Conservation (phyloP, 805 yeast species). For the Pichia sporocuriosa region DNA sequence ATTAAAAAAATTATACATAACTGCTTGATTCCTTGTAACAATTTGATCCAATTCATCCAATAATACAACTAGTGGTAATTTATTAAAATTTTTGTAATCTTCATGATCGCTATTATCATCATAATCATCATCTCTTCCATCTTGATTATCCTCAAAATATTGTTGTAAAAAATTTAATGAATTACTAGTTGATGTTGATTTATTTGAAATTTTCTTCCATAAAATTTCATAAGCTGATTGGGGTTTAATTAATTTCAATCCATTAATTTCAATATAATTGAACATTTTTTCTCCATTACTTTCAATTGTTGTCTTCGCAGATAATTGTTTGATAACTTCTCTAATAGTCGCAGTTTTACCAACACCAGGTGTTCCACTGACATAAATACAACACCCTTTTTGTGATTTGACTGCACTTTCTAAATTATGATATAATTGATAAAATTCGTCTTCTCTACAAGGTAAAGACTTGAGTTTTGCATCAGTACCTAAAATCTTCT, state of each 20-base stretch:
- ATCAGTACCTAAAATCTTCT: slow-evolving; percentile 32
- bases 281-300: slow-evolving; percentile 34
- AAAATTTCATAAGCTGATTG: slow-evolving; percentile 73
- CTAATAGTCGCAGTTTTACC: slow-evolving; percentile 94
- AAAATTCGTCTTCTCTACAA: slow-evolving; percentile 80
- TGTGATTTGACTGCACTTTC: slow-evolving; percentile 65
- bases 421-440: slow-evolving; percentile 57
- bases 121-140: slow-evolving; percentile 12
- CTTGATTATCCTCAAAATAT: too few relatives aligned
- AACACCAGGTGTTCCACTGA: slow-evolving; percentile 97
- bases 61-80: slow-evolving; percentile 61
- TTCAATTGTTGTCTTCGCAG: slow-evolving; percentile 22
- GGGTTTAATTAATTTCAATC: slow-evolving; percentile 76
- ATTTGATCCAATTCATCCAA: slow-evolving; percentile 93
- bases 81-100: slow-evolving; percentile 18
- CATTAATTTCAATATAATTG: slow-evolving; percentile 81
- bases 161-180: slow-evolving; percentile 65
- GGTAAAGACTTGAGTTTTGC: slow-evolving; percentile 53
- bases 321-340: slow-evolving; percentile 71
- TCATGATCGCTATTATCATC: slow-evolving; percentile 11
- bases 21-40: slow-evolving; percentile 72
- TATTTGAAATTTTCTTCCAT: slow-evolving; percentile 69
- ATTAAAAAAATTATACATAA: slow-evolving; percentile 92
- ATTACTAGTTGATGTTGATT: slow-evolving; percentile 50
- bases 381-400: slow-evolving; percentile 78